Evolutionary conservation across 371 early-diverging fungal species (phyloP), one percentile per base, ranked within the genome.

Genomic region (Syncephalastrum sp.): DNA sequence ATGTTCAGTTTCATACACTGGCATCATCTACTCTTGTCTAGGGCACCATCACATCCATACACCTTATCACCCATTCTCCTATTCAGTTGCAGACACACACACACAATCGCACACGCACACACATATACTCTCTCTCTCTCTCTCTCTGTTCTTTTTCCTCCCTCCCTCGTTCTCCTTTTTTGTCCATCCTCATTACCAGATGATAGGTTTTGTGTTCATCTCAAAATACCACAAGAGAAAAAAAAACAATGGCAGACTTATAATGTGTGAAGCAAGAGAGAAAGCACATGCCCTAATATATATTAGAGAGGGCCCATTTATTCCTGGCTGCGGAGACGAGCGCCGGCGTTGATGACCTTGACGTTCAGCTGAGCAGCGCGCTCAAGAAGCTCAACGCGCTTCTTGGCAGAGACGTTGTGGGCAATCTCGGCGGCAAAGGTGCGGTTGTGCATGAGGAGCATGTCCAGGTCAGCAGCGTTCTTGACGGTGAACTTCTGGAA

Each of bases 381-480:
- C 81, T 96, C 91, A 57, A 99, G 82, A 66, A 99, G 96, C 59
- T 82, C 92, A 57, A 97, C 83, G 67, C 99, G 90, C 84, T 98
- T 99, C 82, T 87, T 90, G 75, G 97, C 90, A 59, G 91, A 89
- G 64, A 99, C 95, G 78, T 89, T 88, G 88, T 94, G 93, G 75
- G 95, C 97, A 60, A 99, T 93, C 84, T 98, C 99, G 70, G 96
- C 99, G 60, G 98, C 94, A 81, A 91, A 99, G 72, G 88, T 86
- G 72, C 94, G 87, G 94, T 99, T 99, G 85, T 96, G 94, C 92
- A 97, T 95, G 77, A 93, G 82, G 55, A 99, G 86, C 46, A 97
- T 75, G 70, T 97, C 94, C 60, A 99, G 86, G 64, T 99, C 99
- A 68, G 81, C 72, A 59, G 90, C 83, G 89, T 97, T 98, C 75